Base-by-base conservation (phyloP, 2,329 filamentous ascomycete genomes). In the Epichloe typhina region DNA sequence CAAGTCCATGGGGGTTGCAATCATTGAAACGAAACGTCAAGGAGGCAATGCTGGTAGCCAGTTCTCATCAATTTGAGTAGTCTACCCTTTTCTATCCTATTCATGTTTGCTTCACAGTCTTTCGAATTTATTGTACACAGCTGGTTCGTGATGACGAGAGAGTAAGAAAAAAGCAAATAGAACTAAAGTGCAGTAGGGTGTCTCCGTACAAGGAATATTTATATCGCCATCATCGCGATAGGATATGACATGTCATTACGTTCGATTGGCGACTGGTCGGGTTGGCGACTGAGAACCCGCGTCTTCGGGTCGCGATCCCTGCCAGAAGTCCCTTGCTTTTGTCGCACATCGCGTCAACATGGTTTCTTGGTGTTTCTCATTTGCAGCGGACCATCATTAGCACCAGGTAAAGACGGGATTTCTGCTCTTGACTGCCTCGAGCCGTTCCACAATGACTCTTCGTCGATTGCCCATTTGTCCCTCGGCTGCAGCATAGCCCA, bases 341-440 rank as follows among this genome's bases (percentile, higher is more conserved):
- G 15, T 39, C 37, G n/a, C 37, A n/a, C 15, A 39, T 3, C 37
- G 37, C 15, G 15, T 39, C 37, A 8, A 39, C 26, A 11, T 31
- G 15, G 9, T 17, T 17, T 15, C 13, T 17, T 8, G 37, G 15
- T 39, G 15, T 41, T 41, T 23, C 15, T 41, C 17, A 19, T 17
- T 11, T 17, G n/a, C 42, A 44, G 33, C 17, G 11, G 41, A 31
- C 15, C 23, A 19, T 23, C 7, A 19, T 46, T 31, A 97, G 73
- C 93, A 98, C 87, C 93, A 98, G 43, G 87, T 95, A 68, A 98
- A 98, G 35, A 98, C 89, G 2, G 93, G 93, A 64, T 95, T 94
- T 65, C 85, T 86, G 63, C 83, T 88, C 75, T 97, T 97, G 55
- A 98, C 93, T 53, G 91, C 86, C 73, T 98, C 93, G 52, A 98